A percentile compares a stretch with the other conserved stretches of the same genome.
Evolutionary conservation across 2,329 filamentous ascomycete species (phyloP).

Genomic region (Thielaviopsis populi): DNA sequence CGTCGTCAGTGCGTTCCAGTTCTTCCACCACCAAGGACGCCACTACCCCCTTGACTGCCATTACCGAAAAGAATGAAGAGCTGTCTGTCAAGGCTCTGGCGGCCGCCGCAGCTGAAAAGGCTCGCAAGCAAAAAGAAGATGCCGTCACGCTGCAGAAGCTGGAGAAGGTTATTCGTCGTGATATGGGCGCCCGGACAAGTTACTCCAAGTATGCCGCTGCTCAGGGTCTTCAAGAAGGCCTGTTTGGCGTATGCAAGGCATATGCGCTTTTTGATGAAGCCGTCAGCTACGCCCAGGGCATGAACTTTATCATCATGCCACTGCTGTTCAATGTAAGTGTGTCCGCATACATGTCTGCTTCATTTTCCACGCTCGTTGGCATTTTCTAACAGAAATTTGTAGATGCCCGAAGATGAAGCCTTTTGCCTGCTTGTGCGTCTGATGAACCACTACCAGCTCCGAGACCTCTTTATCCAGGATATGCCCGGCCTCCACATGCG

Average conservation of each 20-base stretch:
- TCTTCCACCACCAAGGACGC: constrained; percentile 51
- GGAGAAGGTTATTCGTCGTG: constrained; percentile 81
- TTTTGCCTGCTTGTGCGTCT: constrained; percentile 84
- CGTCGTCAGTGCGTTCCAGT: constrained; percentile 72
- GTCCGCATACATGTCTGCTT: neutral
- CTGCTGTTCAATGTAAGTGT: constrained; percentile 71
- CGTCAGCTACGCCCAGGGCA: constrained; percentile 93
- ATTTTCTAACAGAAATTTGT: constrained; percentile 10
- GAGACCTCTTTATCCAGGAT: constrained; percentile 84
- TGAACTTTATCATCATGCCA: constrained; percentile 98
- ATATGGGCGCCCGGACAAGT: constrained; percentile 82
- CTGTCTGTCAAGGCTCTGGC: constrained; percentile 50
- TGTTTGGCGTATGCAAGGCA: constrained; percentile 93
- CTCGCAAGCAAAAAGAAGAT: constrained; percentile 69
- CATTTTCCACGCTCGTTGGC: neutral
- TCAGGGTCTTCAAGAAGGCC: constrained; percentile 77
- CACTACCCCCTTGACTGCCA: constrained; percentile 28
- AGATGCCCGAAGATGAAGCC: constrained; percentile 95
- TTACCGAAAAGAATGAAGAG: constrained; percentile 43
- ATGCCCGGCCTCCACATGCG: constrained; percentile 93
- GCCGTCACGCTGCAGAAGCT: constrained; percentile 58
- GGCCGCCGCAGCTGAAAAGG: constrained; percentile 48
- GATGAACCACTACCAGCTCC: constrained; percentile 92
- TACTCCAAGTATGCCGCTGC: constrained; percentile 93
- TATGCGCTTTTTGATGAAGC: constrained; percentile 91